Base-by-base conservation (phyloP, 2,329 filamentous ascomycete genomes). In the Bipolaris oryzae region DNA sequence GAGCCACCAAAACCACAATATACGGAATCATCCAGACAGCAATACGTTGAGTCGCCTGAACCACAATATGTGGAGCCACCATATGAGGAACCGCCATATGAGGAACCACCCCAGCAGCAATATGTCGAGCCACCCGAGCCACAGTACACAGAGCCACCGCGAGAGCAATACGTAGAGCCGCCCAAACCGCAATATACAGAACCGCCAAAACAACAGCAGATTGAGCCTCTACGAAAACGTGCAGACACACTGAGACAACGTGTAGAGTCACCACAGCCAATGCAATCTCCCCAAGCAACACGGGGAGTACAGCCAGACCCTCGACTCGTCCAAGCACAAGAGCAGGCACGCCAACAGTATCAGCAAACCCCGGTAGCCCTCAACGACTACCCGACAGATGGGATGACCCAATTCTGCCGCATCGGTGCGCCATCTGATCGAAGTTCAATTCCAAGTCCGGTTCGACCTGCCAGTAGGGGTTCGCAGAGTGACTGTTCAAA, bases 321-420 rank as follows among this genome's bases (percentile, higher is more conserved):
- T 28, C 66, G 70, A 9, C 60, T 75, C 52, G 67, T 74, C 13
- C 74, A 74, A 53, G 74, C 71, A 43, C 73, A 74, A 53, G 71
- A 77, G 55, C 69, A 74, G 57, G 74, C 72, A 25, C 71, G 71
- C 15, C 74, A 78, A 49, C 68, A 75, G 39, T 74, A 74, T 50
- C 74, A 74, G 53, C 75, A 77, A 37, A 80, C 79, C 53, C 87
- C 92, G 62, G 85, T 96, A 2, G 92, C 94, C 13, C 92, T 97
- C 69, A 96, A 98, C 67, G 92, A 95, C 9, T 97, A 97, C 73
- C 93, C 94, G 0, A 86, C 89, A 75, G 94, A 98, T 73, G 94
- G 93, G 4, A 98, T 98, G 92, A 97, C 94, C 0, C 96, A 98
- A 86, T 89, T 97, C 61, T 98, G 94, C 77, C 87, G 92, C 57